Percentiles rank a stretch among this genome's conserved stretches.
Evolutionary conservation across 2,329 filamentous ascomycete species (phyloP).

Genomic region (Mollisiaceae sp.): DNA sequence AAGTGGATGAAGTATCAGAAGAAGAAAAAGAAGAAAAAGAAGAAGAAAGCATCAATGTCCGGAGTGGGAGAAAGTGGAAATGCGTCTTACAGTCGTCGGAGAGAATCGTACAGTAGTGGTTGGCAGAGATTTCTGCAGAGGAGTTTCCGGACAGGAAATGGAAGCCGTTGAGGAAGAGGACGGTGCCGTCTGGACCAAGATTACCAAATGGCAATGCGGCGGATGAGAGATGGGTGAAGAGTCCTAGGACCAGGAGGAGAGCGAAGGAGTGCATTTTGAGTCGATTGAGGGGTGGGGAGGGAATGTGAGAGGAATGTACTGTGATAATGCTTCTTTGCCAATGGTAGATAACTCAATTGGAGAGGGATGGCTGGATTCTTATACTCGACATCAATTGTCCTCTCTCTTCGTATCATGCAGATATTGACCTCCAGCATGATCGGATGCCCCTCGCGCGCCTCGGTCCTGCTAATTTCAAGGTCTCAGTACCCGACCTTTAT

Average conservation of each 20-base stretch:
- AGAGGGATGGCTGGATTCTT: not conserved
- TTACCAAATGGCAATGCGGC: constrained; percentile 20
- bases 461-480: no score
- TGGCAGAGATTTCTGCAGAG: constrained; percentile 70
- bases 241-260: not conserved
- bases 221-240: not conserved
- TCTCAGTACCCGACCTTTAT: no score
- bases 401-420: no score
- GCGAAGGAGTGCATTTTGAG: not conserved
- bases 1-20: not conserved
- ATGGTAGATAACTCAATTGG: not conserved
- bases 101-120: constrained; percentile 82
- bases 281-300: not conserved
- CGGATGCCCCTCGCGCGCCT: no score
- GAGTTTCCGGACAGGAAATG: constrained; percentile 76
- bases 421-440: no score
- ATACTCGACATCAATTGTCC: not conserved
- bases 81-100: constrained; percentile 58
- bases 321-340: not conserved
- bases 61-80: not conserved
- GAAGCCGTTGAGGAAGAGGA: constrained; percentile 72
- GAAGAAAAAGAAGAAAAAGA: no score
- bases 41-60: no score
- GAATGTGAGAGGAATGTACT: not conserved
- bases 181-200: constrained; percentile 17